phyloP scores from a whole-genome alignment of 1,139 yeast species.

The Schwanniomyces etchellsii region DNA sequence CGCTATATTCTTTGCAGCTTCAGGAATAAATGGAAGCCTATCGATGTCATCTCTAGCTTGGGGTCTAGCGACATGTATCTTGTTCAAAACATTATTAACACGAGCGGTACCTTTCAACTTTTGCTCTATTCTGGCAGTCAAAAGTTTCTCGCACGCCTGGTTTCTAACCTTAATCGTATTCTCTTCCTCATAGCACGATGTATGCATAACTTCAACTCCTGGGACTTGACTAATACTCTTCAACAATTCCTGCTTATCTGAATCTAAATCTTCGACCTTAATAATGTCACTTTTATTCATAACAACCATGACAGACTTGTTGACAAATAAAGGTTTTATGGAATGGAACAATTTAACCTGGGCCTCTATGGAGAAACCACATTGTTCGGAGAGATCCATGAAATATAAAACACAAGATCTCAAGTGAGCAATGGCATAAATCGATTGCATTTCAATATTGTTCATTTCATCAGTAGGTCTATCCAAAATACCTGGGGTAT shows the following conservation, averaged over 20 bases:
- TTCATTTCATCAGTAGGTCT: constrained; percentile 99
- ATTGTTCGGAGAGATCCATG: constrained; percentile 98
- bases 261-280: constrained; percentile 74
- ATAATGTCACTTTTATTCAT: constrained; percentile 92
- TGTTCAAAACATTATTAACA: constrained; percentile 82
- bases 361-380: constrained; percentile 96
- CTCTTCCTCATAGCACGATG: constrained; percentile 92
- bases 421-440: constrained; percentile 96
- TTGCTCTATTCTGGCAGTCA: constrained; percentile 94
- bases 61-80: constrained; percentile 92
- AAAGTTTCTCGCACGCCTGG: constrained; percentile 92
- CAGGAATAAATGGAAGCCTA: constrained; percentile 81
- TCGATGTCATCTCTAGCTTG: constrained; percentile 79
- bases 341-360: constrained; percentile 96
- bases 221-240: constrained; percentile 56
- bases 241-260: constrained; percentile 68
- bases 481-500: constrained; percentile 97
- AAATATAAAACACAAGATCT: constrained; percentile 94
- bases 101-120: constrained; percentile 92
- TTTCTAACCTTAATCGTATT: constrained; percentile 95
- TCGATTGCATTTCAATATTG: constrained; percentile 98
- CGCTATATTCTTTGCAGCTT: constrained; percentile 49
- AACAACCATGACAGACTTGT: constrained; percentile 92
- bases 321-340: constrained; percentile 93
- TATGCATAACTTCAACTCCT: constrained; percentile 87